Conservation (phyloP, 306 rosid species). For the Quercus robur region DNA sequence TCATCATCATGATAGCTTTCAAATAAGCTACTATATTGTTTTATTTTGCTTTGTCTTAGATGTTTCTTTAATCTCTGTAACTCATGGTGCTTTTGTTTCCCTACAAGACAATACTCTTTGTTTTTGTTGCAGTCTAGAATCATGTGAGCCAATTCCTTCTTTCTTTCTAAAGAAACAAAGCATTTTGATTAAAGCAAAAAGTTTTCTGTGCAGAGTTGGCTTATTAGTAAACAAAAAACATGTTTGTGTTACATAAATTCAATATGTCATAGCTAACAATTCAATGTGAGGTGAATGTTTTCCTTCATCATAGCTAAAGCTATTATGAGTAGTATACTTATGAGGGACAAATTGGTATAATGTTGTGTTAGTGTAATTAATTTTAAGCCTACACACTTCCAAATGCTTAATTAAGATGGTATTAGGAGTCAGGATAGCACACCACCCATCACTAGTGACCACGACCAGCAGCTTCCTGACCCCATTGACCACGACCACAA, state of each 20-base stretch:
- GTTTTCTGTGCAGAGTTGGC: not conserved
- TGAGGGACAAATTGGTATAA: too few species aligned
- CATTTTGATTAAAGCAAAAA: not conserved
- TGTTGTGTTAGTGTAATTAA: too few species aligned
- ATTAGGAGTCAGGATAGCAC: too few species aligned
- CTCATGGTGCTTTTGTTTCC: not conserved
- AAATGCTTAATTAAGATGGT: too few species aligned
- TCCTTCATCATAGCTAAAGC: not conserved
- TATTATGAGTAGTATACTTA: too few species aligned
- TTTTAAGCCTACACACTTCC: too few species aligned
- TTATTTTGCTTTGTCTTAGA: slow-evolving; percentile 39
- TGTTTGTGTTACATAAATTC: not conserved
- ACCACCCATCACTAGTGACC: too few species aligned
- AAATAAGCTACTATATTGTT: not conserved
- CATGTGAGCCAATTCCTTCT: not conserved
- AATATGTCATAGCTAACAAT: not conserved
- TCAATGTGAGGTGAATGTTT: not conserved
- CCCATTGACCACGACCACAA: too few species aligned
- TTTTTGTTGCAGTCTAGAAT: not conserved
- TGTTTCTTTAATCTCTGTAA: slow-evolving; percentile 38
- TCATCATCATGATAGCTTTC: too few species aligned
- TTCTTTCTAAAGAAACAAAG: not conserved
- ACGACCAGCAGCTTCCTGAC: too few species aligned
- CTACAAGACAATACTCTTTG: not conserved
- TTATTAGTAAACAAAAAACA: not conserved